Evolutionary conservation across 768 basidiomycete genomes (phyloP), one percentile per base, ranked within the genome.

Genomic region (Neoboletus magnificus): DNA sequence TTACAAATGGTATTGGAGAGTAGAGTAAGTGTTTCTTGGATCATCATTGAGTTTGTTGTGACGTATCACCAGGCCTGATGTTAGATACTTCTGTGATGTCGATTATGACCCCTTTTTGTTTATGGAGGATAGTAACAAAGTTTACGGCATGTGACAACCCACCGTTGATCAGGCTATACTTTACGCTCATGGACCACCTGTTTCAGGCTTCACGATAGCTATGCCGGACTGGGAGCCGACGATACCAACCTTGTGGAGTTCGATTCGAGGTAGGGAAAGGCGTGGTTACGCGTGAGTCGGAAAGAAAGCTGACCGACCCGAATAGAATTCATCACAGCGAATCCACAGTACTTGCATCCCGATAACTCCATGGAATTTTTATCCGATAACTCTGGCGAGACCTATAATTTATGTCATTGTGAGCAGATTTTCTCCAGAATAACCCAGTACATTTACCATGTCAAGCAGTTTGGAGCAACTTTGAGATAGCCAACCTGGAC

Each of bases 401-500:
- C 75, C 0, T 88, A 85, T 65, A 87, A 86, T 70, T 68, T 77
- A 45, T 88, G 86, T 62, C 83, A 86, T 61, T 85, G 82, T 84
- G 59, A 62, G 82, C 13, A 1, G 37, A 12, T 30, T n/a, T 22
- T 39, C 22, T 45, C 35, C 3, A 2, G 27, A 16, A 5, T 40
- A 7, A 33, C 30, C 22, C 16, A 8, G 18, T 20, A 47, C 25
- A 27, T 45, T 62, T n/a, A 64, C 12, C 36, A 40, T 22, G 20
- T 20, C 27, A 2, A 22, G 4, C 51, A 91, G 90, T 91, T 76
- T 94, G 92, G 92, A 90, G 86, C 62, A 97, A 94, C 71, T 96
- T 96, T 63, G 93, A 96, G 69, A 96, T 97, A 56, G 93, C 79
- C 6, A 80, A 85, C 64, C 79, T 95, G 57, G 85, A 90, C 57